phyloP scores from a whole-genome alignment of 257 asterid genomes.

The Solanum chiquidenum region DNA sequence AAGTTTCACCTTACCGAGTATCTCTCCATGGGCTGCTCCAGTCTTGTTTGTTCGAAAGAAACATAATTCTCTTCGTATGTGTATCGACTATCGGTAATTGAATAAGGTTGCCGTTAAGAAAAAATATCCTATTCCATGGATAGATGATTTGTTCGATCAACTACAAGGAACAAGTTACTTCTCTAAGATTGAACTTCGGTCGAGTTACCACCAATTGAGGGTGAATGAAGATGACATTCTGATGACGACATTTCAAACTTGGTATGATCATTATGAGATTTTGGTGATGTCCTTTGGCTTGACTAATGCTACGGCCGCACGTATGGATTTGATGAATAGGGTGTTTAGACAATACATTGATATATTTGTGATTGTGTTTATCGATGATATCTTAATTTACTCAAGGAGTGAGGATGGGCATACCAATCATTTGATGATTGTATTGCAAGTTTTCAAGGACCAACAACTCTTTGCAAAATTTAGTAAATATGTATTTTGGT shows the following conservation, averaged over 20 bases:
- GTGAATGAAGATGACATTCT: background rate
- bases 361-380: background rate
- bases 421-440: background rate
- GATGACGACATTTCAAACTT: background rate
- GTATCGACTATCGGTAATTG: background rate
- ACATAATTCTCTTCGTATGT: background rate
- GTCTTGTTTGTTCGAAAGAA: too few relatives aligned
- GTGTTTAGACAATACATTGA: background rate
- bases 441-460: background rate
- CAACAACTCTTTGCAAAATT: background rate
- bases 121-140: background rate
- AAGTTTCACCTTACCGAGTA: background rate
- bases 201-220: background rate
- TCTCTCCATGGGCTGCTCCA: background rate
- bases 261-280: background rate
- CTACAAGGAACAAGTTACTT: background rate
- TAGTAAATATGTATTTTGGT: background rate
- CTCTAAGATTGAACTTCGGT: background rate
- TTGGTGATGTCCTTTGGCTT: background rate
- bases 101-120: background rate
- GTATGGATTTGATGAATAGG: background rate
- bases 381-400: background rate
- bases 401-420: background rate
- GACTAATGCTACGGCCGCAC: background rate
- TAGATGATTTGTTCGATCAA: background rate